Evolutionary conservation across 805 yeast genomes (phyloP), one percentile per base, ranked within the genome.

Genomic region (Starmerella scarabaei): DNA sequence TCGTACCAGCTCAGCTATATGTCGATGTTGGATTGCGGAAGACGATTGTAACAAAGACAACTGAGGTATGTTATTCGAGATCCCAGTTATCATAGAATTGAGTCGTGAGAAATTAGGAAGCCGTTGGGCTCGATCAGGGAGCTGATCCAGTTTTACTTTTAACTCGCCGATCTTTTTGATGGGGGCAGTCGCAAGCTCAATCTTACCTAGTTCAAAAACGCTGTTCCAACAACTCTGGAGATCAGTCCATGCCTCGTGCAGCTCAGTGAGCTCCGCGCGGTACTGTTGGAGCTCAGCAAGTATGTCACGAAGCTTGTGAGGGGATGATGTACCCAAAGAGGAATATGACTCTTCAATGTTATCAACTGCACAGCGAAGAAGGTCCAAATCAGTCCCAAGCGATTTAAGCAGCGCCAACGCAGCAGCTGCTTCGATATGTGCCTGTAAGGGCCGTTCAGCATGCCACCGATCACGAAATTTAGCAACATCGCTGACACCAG

Each of bases 1-100:
- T 2, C 44, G 41, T 37, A 14, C 43, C 1, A 77, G 55, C 8
- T 52, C 45, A 15, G 60, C 60, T 85, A 94, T 75, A 52, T 86
- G 96, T 18, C 85, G 64, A 0, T 66, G 67, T 39, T 70, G 70
- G 45, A 86, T 57, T 0, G 73, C 67, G 0, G 68, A 78, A 3
- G 75, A 69, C 41, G 68, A 71, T 9, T 36, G 40, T n/a, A 42
- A 21, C 9, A 33, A 41, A 5, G 30, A 27, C 11, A 42, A 20
- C n/a, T 21, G 41, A 83, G 58, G 3, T 11, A 35, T 3, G 2
- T 27, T 16, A 31, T 21, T 18, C 15, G 20, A 19, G 9, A 18
- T 8, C 15, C 14, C 12, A 11, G 27, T 14, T 3, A 34, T 21
- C 12, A 12, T 17, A 14, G 18, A 30, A 4, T 7, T 12, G 12